Percentiles rank a stretch among this genome's conserved stretches.
Evolutionary conservation across 257 asterid genomes (phyloP).

Genomic region (Eucommia ulmoides): DNA sequence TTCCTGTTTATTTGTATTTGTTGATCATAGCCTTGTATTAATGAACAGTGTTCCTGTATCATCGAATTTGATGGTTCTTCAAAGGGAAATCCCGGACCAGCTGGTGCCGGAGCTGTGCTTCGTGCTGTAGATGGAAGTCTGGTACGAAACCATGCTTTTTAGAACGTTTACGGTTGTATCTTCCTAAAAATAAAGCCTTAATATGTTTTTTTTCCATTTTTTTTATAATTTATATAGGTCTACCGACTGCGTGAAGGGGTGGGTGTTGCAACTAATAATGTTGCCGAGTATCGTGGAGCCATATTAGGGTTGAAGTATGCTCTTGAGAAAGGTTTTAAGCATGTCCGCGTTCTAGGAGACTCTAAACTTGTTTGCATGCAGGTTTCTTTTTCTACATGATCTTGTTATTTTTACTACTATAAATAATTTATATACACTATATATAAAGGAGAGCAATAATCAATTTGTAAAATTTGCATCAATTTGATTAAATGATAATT

Average conservation of each 20-base stretch:
- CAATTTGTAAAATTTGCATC: too few relatives aligned
- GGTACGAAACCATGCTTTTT: conserved; percentile 24
- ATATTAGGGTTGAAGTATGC: conserved; percentile 90
- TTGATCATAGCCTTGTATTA: neutral
- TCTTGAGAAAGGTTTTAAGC: conserved; percentile 71
- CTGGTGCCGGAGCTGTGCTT: conserved; percentile 93
- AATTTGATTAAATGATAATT: too few relatives aligned
- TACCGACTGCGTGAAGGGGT: conserved; percentile 85
- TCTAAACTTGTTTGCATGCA: conserved; percentile 99
- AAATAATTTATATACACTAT: too few relatives aligned
- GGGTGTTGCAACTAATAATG: conserved; percentile 90
- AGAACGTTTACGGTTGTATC: neutral
- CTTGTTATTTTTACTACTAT: too few relatives aligned
- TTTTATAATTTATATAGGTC: conserved; percentile 35
- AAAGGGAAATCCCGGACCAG: conserved; percentile 93
- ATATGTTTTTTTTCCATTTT: neutral
- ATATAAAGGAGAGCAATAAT: too few relatives aligned
- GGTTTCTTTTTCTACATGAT: too few relatives aligned
- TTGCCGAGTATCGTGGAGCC: conserved; percentile 80
- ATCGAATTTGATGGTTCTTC: conserved; percentile 95
- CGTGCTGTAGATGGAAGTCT: conserved; percentile 79
- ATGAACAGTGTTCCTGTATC: conserved; percentile 56
- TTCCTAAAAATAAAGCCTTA: neutral
- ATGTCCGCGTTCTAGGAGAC: conserved; percentile 81
- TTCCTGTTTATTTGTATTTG: neutral